Evolutionary conservation across 345 rosid genomes (phyloP), one percentile per base, ranked within the genome.

Genomic region (Syzygium oleosum): DNA sequence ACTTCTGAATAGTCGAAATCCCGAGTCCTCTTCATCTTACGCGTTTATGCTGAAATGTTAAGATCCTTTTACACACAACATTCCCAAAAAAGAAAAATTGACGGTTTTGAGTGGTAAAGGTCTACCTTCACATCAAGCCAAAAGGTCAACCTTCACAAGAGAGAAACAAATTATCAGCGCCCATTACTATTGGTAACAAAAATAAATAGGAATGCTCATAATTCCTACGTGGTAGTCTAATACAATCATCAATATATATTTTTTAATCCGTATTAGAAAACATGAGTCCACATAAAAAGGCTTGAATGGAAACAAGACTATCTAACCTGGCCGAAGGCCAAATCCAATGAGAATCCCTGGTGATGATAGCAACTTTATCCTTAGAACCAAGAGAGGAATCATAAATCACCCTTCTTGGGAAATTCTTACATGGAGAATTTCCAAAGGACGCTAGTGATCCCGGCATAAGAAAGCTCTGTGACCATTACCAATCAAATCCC

Each of bases 1-100:
- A 23, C 2, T 56, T 23, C 0, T 56, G 13, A 2, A 56, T 1
- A 23, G 63, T 0, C 13, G n/a, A 23, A 56, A 56, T 56, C n/a
- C 0, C 10, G 1, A 1, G 0, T 56, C 29, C n/a, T 9, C 23
- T 1, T 0, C 29, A 58, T 25, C 25, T 58, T 25, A 58, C 63
- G 14, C 11, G 0, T 58, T 58, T 25, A 58, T 58, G 0, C 0
- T 58, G 11, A 58, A 58, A 58, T 58, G 63, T 58, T 25, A 58
- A 58, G 63, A 58, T 58, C 63, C 63, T 58, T 23, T 58, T 1
- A 25, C 29, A 25, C 63, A 0, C 14, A 25, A 0, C 25, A 58
- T 58, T 58, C 25, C 29, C 63, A 11, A 58, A 58, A 25, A 11
- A 10, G 14, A 58, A 0, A 58, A 58, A 58, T 10, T 0, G 11